Conservation (phyloP, 2,329 filamentous ascomycete species). For the Pestalotiopsis sp. region DNA sequence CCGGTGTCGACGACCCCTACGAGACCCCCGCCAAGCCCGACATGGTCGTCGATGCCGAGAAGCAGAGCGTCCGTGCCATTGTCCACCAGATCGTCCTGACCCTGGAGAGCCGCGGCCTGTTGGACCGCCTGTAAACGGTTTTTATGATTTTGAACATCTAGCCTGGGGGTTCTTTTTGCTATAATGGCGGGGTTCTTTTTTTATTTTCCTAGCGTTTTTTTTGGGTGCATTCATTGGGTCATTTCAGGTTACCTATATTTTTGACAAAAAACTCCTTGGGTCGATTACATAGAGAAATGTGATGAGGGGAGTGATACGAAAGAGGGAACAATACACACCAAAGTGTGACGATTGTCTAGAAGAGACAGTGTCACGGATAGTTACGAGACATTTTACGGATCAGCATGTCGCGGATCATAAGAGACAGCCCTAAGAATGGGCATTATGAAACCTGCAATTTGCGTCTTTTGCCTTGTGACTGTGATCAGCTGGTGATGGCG, state of each 20-base stretch:
- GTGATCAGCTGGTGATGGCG: neutral
- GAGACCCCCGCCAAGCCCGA: slow-evolving; percentile 82
- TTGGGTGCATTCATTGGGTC: neutral
- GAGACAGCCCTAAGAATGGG: neutral
- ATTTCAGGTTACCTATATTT: slow-evolving; percentile 6
- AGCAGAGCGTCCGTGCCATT: slow-evolving; percentile 85
- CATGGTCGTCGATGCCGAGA: slow-evolving; percentile 81
- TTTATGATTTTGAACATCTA: neutral
- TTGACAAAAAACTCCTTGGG: neutral
- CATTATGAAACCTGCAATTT: neutral
- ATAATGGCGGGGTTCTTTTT: neutral
- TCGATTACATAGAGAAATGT: neutral
- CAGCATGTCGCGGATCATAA: neutral
- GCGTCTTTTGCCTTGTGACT: neutral
- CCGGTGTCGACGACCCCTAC: slow-evolving; percentile 96
- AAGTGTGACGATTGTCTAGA: neutral
- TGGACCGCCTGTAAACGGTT: slow-evolving; percentile 65
- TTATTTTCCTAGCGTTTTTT: slow-evolving; percentile 6
- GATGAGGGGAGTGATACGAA: neutral
- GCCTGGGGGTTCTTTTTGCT: neutral
- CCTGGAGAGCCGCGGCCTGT: slow-evolving; percentile 84
- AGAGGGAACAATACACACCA: neutral
- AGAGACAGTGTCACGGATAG: neutral
- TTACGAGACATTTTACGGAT: neutral
- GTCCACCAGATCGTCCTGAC: slow-evolving; percentile 96